Percentiles rank a stretch among this genome's conserved stretches.
These are phyloP conservation scores for Tuber melanosporum DNA, from an alignment of 495 filamentous ascomycete species.

Conservation along the genomic window DNA sequence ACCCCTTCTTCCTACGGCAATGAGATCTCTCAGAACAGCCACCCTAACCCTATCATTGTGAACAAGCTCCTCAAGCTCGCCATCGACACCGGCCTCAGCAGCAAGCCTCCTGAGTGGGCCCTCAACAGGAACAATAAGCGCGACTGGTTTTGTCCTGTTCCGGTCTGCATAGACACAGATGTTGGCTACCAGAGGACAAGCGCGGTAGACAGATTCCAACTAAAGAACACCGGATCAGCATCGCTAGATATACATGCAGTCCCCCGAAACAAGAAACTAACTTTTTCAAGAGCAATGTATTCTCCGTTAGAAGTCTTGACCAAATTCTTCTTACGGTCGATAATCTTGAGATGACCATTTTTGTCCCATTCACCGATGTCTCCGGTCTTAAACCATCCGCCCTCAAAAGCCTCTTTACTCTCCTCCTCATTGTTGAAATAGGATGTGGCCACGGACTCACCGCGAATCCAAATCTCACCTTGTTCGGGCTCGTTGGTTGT, in stretches of 20 bases:
- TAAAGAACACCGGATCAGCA: not conserved
- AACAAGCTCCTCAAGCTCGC: slow-evolving; percentile 69
- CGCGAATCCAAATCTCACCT: slow-evolving; percentile 90
- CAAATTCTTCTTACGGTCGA: slow-evolving; percentile 97
- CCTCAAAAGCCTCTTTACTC: slow-evolving; percentile 65
- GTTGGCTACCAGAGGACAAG: slow-evolving; percentile 76
- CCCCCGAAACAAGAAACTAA: not conserved
- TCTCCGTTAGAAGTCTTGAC: slow-evolving; percentile 95
- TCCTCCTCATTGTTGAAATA: slow-evolving; percentile 83
- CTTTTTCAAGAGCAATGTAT: slow-evolving; percentile 95
- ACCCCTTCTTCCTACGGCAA: slow-evolving; percentile 64
- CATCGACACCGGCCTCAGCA: slow-evolving; percentile 60
- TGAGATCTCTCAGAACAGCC: slow-evolving; percentile 76
- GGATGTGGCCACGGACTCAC: slow-evolving; percentile 61
- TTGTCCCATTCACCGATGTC: slow-evolving; percentile 87
- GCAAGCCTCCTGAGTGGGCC: slow-evolving; percentile 79
- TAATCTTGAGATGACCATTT: slow-evolving; percentile 75
- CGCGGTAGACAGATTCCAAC: slow-evolving; percentile 91
- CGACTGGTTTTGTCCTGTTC: slow-evolving; percentile 76
- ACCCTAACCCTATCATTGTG: slow-evolving; percentile 74
- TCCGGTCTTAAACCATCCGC: slow-evolving; percentile 94
- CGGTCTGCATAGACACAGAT: slow-evolving; percentile 88
- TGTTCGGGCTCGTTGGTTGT: slow-evolving; percentile 77
- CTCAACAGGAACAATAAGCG: slow-evolving; percentile 92
- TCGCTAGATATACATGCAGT: not conserved